Evolutionary conservation across 176 grass and related monocot species (phyloP), one percentile per base, ranked within the genome.

Genomic region (Urochloa ruziziensis): DNA sequence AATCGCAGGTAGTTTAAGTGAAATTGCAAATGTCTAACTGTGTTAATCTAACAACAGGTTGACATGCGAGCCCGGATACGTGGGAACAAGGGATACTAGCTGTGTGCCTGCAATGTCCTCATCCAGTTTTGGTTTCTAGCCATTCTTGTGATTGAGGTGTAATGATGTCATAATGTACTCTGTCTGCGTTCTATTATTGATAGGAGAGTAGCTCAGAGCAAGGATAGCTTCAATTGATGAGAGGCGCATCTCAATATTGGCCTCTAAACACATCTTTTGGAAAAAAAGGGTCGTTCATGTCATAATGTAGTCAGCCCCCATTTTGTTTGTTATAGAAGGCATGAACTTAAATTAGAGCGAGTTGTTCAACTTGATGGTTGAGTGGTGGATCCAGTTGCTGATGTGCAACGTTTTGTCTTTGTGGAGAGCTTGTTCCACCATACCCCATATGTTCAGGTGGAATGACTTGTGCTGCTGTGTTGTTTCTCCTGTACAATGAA

Each of bases 51-150:
- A 27, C 56, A 60, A 87, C 88, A 99, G 97, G 97, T 99, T 77
- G 97, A 99, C 75, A 99, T 99, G 97, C 89, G 97, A 82, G 89
- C 97, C 8, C 88, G 93, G 60, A 99, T 99, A 87, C 93, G 91
- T 36, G 97, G 97, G 59, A 99, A 96, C 63, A 99, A 99, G 75
- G 97, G 97, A 39, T 99, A 99, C 80, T 96, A 76, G 60, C 35
- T 33, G 33, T 59, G 73, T 90, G 30, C 15, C 40, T 24, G 32
- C 1, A 25, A 39, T 23, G 18, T 79, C 2, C 28, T 16, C 14
- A 51, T 40, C 18, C 73, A 78, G 30, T 58, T 57, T 70, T 62
- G 68, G 42, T 43, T 48, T 78, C 0, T 65, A 82, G 47, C 17
- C 29, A 72, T 49, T 40, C 21, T 82, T 65, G 65, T 46, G 13